These are phyloP conservation scores for Pichia nanzhaoensis DNA, from an alignment of 805 yeast species.

Conservation along the genomic window DNA sequence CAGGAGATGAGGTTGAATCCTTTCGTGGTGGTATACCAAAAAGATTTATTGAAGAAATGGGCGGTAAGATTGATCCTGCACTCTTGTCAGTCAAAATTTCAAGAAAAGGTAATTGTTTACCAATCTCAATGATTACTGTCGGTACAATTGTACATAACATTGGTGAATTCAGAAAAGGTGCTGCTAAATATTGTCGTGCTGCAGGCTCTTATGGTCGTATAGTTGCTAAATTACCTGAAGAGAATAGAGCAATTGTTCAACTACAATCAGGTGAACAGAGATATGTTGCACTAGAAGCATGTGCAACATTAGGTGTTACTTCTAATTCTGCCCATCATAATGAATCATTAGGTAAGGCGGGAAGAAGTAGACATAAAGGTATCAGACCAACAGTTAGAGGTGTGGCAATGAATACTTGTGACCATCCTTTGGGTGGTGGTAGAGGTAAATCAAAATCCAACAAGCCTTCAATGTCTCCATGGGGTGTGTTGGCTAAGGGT, in stretches of 20 bases:
- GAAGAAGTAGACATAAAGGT: slow-evolving; percentile 87
- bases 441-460: slow-evolving; percentile 98
- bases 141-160: slow-evolving; percentile 87
- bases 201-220: slow-evolving; percentile 94
- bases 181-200: slow-evolving; percentile 83
- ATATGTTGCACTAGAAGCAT: slow-evolving; percentile 75
- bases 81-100: slow-evolving; percentile 79
- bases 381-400: slow-evolving; percentile 95
- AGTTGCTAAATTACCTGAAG: slow-evolving; percentile 67
- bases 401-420: slow-evolving; percentile 95
- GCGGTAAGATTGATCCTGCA: slow-evolving; percentile 89
- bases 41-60: slow-evolving; percentile 72
- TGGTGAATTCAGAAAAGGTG: slow-evolving; percentile 69
- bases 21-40: slow-evolving; percentile 84
- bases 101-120: slow-evolving; percentile 92
- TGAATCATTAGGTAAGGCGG: slow-evolving; percentile 90
- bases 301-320: slow-evolving; percentile 90
- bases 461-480: slow-evolving; percentile 87
- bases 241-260: slow-evolving; percentile 66
- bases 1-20: slow-evolving; percentile 85
- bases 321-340: slow-evolving; percentile 92
- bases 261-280: slow-evolving; percentile 92
- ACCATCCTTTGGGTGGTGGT: slow-evolving; percentile 99
- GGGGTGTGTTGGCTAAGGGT: slow-evolving; percentile 92
- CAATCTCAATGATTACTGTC: slow-evolving; percentile 86